These are phyloP conservation scores for Oryza glaberrima DNA, from an alignment of 176 grass and related monocot species.

Conservation along the genomic window DNA sequence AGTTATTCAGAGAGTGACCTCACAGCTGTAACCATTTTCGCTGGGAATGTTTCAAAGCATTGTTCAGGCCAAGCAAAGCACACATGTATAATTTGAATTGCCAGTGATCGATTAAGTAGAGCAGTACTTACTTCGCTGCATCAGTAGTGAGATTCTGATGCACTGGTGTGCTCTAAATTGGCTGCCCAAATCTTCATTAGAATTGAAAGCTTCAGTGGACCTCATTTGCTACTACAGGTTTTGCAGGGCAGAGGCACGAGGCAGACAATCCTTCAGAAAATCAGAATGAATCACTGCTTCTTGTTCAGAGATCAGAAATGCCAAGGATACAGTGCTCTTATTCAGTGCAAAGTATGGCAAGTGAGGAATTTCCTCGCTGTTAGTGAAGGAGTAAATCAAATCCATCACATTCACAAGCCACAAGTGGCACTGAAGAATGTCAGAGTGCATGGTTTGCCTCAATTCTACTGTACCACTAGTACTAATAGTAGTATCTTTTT, in stretches of 20 bases:
- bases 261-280: background rate
- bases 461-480: background rate
- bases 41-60: constrained; percentile 17
- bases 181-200: background rate
- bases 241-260: background rate
- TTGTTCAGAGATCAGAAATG: background rate
- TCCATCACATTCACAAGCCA: background rate
- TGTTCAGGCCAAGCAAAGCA: background rate
- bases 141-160: background rate
- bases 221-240: background rate
- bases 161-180: constrained; percentile 9
- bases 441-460: background rate
- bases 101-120: background rate
- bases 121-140: background rate
- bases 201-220: background rate
- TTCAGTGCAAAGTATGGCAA: background rate
- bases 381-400: constrained; percentile 6
- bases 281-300: background rate
- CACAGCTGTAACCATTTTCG: background rate
- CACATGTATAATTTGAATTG: background rate
- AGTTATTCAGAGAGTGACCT: background rate
- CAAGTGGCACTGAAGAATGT: constrained; percentile 9
- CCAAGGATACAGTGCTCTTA: background rate
- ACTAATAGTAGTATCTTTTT: background rate
- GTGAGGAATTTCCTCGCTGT: constrained; percentile 18